Evolutionary conservation across 208 protist species (phyloP), one percentile per base, ranked within the genome.

Genomic region (Acanthamoeba royreba): DNA sequence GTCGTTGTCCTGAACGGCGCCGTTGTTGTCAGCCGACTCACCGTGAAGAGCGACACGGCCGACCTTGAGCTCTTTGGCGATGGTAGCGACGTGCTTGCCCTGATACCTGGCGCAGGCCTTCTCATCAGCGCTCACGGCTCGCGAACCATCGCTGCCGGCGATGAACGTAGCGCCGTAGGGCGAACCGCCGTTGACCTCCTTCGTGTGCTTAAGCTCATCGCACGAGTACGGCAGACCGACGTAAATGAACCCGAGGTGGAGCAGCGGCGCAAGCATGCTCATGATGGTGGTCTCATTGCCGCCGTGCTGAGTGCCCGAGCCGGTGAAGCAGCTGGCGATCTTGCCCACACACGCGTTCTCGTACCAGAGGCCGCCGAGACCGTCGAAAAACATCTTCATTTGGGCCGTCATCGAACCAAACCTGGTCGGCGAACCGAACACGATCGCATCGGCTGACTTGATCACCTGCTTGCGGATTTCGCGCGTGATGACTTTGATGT

Each of bases 221-320:
- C 22, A 92, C 52, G 87, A 49, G 49, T 95, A 96, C 58, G 94
- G 95, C 2, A 96, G 69, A 45, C 95, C 94, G 31, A 94, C 94
- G 61, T 92, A 92, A 22, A 96, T 43, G 38, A 96, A 58, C 47
- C 96, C 96, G 33, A 96, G 93, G 92, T 97, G 95, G 9, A 96
- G 49, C 49, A 96, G 72, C 40, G 49, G 92, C 19, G 92, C 45
- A 11, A 95, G 11, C 38, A 81, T 72, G 49, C 33, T 61, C 17
- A 96, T 72, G 43, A 94, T 69, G n/a, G 96, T 97, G 25, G 94
- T 93, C 87, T 97, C 95, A 40, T 97, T 92, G 13, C 95, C 95
- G 38, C 95, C 96, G 52, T 94, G 94, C 92, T 96, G 96, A 13
- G 89, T 95, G 33, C 47, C 94, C 35, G 94, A 93, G 47, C 66